A percentile compares a stretch with the other conserved stretches of the same genome.
Evolutionary conservation across 257 asterid genomes (phyloP).

Genomic region (Jasminum sambac): DNA sequence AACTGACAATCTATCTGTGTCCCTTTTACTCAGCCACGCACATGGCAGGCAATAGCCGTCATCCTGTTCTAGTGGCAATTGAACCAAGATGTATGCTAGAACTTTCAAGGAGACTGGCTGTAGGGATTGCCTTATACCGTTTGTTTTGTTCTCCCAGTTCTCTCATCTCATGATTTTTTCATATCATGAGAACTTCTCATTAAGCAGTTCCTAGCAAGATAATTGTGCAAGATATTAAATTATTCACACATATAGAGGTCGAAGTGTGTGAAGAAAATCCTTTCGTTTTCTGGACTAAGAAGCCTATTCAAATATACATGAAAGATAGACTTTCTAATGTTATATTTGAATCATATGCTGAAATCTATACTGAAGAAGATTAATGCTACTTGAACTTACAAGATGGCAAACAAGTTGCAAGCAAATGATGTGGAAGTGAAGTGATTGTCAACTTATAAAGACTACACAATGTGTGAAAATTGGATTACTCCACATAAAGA

Average conservation of each 20-base stretch:
- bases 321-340: background rate
- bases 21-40: background rate
- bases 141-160: conserved; percentile 8
- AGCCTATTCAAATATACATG: background rate
- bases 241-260: background rate
- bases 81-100: background rate
- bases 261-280: background rate
- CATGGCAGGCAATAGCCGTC: background rate
- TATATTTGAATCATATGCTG: background rate
- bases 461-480: too few species aligned
- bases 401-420: too few species aligned
- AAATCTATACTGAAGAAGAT: background rate
- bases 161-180: background rate
- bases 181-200: background rate
- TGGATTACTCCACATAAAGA: too few species aligned
- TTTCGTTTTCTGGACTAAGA: background rate
- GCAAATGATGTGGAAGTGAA: too few species aligned
- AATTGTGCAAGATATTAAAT: background rate
- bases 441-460: too few species aligned
- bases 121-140: background rate
- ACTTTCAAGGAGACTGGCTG: background rate
- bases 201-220: background rate
- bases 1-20: background rate
- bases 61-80: background rate
- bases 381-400: too few species aligned